Evolutionary conservation across 164 flowering plant genomes (phyloP).

Genomic region (Magnolia sinica): DNA sequence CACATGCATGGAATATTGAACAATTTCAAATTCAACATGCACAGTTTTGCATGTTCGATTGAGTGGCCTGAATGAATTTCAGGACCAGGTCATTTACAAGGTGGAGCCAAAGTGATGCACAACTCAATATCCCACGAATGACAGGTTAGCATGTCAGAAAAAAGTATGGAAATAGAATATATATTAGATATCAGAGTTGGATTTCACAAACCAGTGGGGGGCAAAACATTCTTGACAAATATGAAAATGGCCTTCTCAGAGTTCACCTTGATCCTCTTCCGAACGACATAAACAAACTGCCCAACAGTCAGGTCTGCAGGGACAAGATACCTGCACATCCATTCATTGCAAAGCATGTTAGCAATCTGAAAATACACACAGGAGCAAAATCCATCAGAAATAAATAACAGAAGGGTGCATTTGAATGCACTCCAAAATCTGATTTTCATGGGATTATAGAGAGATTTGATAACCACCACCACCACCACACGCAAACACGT

Average conservation of each 20-base stretch:
- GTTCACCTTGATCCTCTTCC: conserved; percentile 52
- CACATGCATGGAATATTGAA: no score
- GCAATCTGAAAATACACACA: neutral
- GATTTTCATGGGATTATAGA: no score
- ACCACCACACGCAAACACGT: no score
- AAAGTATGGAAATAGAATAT: neutral
- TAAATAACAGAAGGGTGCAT: no score
- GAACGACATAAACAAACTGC: conserved; percentile 25
- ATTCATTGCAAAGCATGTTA: conserved; percentile 10
- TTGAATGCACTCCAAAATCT: no score
- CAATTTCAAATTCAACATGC: no score
- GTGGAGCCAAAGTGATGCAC: neutral
- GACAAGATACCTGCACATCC: conserved; percentile 62
- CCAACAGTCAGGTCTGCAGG: conserved; percentile 81
- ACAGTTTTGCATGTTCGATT: no score
- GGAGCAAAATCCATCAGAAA: neutral
- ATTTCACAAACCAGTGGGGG: conserved; percentile 52
- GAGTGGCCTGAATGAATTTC: neutral
- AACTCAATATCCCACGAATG: neutral
- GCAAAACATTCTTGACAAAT: conserved; percentile 54
- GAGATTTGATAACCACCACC: no score
- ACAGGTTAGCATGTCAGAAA: neutral
- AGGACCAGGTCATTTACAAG: neutral
- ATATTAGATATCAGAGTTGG: neutral
- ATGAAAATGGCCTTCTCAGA: conserved; percentile 65